Evolutionary conservation across 2,329 filamentous ascomycete species (phyloP).

Genomic region (Diaporthe citri): DNA sequence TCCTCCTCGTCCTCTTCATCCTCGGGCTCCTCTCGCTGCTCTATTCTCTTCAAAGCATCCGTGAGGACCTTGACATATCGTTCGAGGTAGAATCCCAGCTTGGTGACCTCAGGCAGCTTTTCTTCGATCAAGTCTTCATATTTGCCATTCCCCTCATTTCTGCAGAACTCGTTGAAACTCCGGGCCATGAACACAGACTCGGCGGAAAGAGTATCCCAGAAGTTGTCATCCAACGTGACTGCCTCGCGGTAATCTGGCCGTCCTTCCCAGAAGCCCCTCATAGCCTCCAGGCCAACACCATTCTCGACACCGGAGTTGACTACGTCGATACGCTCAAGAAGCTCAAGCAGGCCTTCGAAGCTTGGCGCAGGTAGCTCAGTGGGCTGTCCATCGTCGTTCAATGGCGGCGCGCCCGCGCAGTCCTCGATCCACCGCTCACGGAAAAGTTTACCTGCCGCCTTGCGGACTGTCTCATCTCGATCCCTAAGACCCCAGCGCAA

Average conservation of each 20-base stretch:
- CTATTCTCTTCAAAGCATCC: slow-evolving; percentile 70
- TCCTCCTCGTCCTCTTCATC: slow-evolving; percentile 83
- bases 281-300: slow-evolving; percentile 91
- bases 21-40: slow-evolving; percentile 65
- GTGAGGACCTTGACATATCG: slow-evolving; percentile 80
- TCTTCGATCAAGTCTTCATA: slow-evolving; percentile 85
- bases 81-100: slow-evolving; percentile 87
- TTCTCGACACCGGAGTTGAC: slow-evolving; percentile 90
- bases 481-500: slow-evolving; percentile 95
- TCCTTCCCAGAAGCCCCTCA: slow-evolving; percentile 96
- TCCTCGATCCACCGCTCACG: slow-evolving; percentile 98
- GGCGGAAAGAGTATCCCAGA: slow-evolving; percentile 85
- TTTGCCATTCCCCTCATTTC: slow-evolving; percentile 78
- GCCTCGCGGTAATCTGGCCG: slow-evolving; percentile 84
- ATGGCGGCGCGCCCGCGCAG: slow-evolving; percentile 78
- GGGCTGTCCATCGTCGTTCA: slow-evolving; percentile 68
- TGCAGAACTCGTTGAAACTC: slow-evolving; percentile 95
- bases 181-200: slow-evolving; percentile 92
- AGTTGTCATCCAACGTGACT: slow-evolving; percentile 78
- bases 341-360: slow-evolving; percentile 86
- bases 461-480: slow-evolving; percentile 92
- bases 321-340: slow-evolving; percentile 94
- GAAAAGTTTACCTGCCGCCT: slow-evolving; percentile 91
- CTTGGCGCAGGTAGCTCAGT: slow-evolving; percentile 73
- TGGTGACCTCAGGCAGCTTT: slow-evolving; percentile 94